Base-by-base conservation (phyloP, 1,139 yeast species). In the Saccharomyces hybrid region DNA sequence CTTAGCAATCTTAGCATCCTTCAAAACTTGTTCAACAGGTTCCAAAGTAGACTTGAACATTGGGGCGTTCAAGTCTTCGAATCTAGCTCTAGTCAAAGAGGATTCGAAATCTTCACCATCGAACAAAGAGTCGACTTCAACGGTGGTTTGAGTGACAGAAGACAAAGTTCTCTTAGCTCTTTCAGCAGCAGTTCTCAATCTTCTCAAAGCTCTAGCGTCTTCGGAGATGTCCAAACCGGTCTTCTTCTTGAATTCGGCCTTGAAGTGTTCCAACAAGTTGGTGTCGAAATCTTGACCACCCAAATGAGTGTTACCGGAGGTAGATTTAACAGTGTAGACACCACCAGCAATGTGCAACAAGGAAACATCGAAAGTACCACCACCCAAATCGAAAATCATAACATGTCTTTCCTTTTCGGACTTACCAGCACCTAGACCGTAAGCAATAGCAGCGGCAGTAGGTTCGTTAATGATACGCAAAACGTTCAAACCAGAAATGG, bases 201-300 rank as follows among this genome's bases (percentile, higher is more conserved):
- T 88, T 79, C 96, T 86, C 72, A 90, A 82, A 72, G 96, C 96
- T 81, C 96, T 85, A 73, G 91, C 86, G 77, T 90, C 93, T 69
- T 76, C 76, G 64, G 96, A 83, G 73, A 90, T 82, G 75, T 90
- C 97, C 76, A 80, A 79, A 80, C 90, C 89, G 75, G 91, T 85
- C 85, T 89, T 90, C 83, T 88, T 86, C 82, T 88, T 84, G 90
- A 89, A 89, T 74, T 89, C 96, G 71, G 83, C 82, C 76, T 83
- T 83, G 84, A 90, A 89, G 83, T 82, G 88, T 76, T 86, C 90
- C 74, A 89, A 86, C 73, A 89, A 84, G 82, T 89, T 87, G 85
- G 90, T 84, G 78, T 89, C 96, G 78, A 89, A 90, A 81, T 89
- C 97, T 82, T 89, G 96, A 85, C 97, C 97, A 85, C 97, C 97